These are phyloP conservation scores for Kwoniella sp. DNA, from an alignment of 768 basidiomycete genomes.

Conservation along the genomic window DNA sequence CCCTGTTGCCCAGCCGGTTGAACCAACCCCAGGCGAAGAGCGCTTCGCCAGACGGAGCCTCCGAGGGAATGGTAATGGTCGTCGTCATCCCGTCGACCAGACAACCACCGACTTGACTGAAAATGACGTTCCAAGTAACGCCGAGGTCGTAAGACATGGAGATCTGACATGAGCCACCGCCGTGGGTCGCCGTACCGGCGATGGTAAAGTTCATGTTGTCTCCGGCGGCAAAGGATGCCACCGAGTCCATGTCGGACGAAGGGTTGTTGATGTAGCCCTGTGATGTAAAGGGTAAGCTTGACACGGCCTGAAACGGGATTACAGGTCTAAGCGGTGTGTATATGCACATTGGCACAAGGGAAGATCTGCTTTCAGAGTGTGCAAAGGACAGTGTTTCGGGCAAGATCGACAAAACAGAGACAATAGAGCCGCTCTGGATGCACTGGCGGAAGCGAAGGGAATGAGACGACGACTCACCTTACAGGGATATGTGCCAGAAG, in stretches of 20 bases:
- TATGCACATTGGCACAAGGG: too few relatives aligned
- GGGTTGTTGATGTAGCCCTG: conserved; percentile 39
- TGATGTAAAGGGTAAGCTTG: too few relatives aligned
- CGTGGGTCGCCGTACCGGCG: conserved; percentile 47
- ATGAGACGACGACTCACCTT: too few relatives aligned
- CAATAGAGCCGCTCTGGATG: too few relatives aligned
- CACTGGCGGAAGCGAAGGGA: too few relatives aligned
- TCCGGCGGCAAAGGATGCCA: conserved; percentile 47
- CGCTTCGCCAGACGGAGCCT: conserved; percentile 46
- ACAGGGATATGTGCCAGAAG: conserved; percentile 50
- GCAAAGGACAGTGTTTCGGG: too few relatives aligned
- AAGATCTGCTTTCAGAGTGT: too few relatives aligned
- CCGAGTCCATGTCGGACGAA: conserved; percentile 34
- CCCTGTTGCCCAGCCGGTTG: conserved; percentile 49
- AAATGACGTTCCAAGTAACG: conserved; percentile 50
- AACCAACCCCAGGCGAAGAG: conserved; percentile 53
- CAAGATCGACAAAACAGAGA: too few relatives aligned
- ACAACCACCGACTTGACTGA: conserved; percentile 49
- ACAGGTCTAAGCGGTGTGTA: too few relatives aligned
- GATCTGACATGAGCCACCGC: conserved; percentile 52
- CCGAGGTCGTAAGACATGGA: conserved; percentile 52
- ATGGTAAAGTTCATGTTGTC: conserved; percentile 37
- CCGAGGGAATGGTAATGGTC: conserved; percentile 45
- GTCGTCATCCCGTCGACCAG: conserved; percentile 32
- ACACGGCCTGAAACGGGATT: too few relatives aligned